phyloP scores from a whole-genome alignment of 2,329 filamentous ascomycete species.

The Phyllosticta citribraziliensis region DNA sequence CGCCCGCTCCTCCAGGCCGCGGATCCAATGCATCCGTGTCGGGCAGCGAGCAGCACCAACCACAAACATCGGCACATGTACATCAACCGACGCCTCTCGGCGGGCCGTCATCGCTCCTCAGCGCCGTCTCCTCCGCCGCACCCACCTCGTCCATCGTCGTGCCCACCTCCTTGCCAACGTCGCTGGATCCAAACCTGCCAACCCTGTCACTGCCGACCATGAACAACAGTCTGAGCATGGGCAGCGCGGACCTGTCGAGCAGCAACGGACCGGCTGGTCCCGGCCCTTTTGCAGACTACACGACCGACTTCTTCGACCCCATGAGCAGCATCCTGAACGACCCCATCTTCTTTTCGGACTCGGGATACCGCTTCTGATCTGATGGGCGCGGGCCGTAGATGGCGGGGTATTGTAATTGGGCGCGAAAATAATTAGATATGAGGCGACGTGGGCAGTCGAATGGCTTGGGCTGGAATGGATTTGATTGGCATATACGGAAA shows the following conservation, averaged over 20 bases:
- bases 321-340: slow-evolving; percentile 11
- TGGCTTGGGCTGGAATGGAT: background rate
- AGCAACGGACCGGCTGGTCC: slow-evolving; percentile 1
- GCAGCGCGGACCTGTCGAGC: background rate
- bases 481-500: background rate
- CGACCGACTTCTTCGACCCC: slow-evolving; percentile 11
- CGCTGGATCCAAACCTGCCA: slow-evolving; percentile 8
- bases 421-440: background rate
- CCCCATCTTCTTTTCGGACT: slow-evolving; percentile 6
- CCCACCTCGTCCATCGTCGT: background rate
- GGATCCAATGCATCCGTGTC: background rate
- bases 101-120: background rate
- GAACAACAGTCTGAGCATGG: slow-evolving; percentile 8
- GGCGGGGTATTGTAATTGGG: background rate
- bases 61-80: background rate
- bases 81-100: background rate
- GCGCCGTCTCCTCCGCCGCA: background rate
- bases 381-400: background rate
- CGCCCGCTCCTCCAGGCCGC: slow-evolving; percentile 40
- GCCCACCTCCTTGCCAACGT: background rate
- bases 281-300: slow-evolving; percentile 7
- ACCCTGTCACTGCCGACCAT: slow-evolving; percentile 9
- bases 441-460: background rate
- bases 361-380: background rate
- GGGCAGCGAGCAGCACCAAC: background rate